These are phyloP conservation scores for Lentinula guzmanii DNA, from an alignment of 768 basidiomycete genomes.

Conservation along the genomic window DNA sequence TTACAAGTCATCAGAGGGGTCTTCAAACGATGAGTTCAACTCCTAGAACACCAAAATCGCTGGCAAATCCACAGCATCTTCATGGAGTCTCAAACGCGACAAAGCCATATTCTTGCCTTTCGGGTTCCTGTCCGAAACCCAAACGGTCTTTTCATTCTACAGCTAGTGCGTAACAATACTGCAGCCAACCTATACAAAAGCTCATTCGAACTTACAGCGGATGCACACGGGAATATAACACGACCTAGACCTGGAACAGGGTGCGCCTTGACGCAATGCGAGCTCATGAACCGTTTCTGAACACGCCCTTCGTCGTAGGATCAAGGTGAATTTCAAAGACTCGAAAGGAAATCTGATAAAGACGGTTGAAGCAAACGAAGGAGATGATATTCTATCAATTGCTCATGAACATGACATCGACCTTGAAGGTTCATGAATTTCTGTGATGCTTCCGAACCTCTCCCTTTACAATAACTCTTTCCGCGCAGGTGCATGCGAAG, in stretches of 20 bases:
- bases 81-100: neutral
- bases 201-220: constrained; percentile 11
- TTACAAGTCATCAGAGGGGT: neutral
- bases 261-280: constrained; percentile 26
- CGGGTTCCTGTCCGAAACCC: neutral
- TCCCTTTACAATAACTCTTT: neutral
- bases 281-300: neutral
- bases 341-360: constrained; percentile 78
- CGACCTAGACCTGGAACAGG: constrained; percentile 67
- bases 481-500: constrained; percentile 85
- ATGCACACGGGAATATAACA: constrained; percentile 45
- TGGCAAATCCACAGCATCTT: neutral
- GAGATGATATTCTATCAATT: constrained; percentile 85
- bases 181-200: neutral
- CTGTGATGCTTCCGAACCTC: neutral
- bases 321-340: constrained; percentile 88
- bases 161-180: neutral
- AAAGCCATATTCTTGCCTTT: neutral
- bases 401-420: constrained; percentile 97
- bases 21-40: neutral
- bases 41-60: neutral
- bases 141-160: neutral
- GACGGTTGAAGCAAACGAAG: constrained; percentile 89
- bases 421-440: constrained; percentile 67
- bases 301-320: constrained; percentile 35